Base-by-base conservation (phyloP, 176 grass and related monocot species). In the Puccinellia tenuiflora region DNA sequence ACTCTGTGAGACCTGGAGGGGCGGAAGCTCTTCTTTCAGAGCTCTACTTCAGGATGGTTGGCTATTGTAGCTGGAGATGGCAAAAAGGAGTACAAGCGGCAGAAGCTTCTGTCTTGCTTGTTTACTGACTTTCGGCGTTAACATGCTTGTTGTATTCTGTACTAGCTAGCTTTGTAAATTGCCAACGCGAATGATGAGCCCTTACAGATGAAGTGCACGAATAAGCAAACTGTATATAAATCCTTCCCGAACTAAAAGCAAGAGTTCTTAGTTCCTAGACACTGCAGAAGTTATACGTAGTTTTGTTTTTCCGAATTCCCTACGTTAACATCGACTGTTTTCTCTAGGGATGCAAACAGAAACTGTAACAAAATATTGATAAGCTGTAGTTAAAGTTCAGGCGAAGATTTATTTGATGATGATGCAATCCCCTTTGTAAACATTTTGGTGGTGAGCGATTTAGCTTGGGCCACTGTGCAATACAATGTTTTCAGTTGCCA, bases 1-100 rank as follows among this genome's bases (percentile, higher is more conserved):
- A 86, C 84, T n/a, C 83, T 97, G 29, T 97, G 86, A 97, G 73
- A 45, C 18, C 15, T 20, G 25, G 12, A 86, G 79, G 84, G 40
- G 70, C 53, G 61, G 70, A 54, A 35, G 38, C 37, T 87, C 20
- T 67, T 40, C 10, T 79, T 77, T 56, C 52, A 51, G 56, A 80
- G 22, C 33, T 78, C 21, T 42, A 28, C 47, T 37, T 57, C 57
- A 11, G 28, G 25, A 35, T 30, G 59, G 34, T 68, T 29, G 3
- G 55, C 62, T 81, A 50, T 80, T 82, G 30, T 57, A 43, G 14
- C 45, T 50, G 68, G 46, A 79, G 51, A 62, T 86, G 63, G 38
- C 71, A 55, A 81, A 76, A 73, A 28, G 3, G 20, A 5, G 5
- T 66, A 45, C 48, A 18, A 67, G 47, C 5, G 47, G 57, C 48